Percentiles rank a stretch among this genome's conserved stretches.
These are phyloP conservation scores for Aspergillus nidulans DNA, from an alignment of 495 filamentous ascomycete genomes.

Conservation along the genomic window DNA sequence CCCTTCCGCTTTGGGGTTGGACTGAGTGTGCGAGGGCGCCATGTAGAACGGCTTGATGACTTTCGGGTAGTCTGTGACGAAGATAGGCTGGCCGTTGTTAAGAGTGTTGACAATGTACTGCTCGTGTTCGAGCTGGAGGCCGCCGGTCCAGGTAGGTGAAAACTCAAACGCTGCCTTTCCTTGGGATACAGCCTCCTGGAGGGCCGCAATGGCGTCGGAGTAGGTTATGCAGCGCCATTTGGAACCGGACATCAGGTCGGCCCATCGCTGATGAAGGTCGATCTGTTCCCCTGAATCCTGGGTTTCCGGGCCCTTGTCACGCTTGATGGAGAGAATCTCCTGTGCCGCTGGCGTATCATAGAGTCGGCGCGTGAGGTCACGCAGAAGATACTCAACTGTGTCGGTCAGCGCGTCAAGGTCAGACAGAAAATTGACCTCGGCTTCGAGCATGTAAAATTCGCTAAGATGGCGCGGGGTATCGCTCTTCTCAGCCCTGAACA, in stretches of 20 bases:
- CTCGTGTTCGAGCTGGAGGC: conserved; percentile 89
- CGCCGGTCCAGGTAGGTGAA: conserved; percentile 63
- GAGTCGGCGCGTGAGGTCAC: conserved; percentile 52
- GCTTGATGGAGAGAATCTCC: conserved; percentile 55
- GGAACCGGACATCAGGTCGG: conserved; percentile 51
- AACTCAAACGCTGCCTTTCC: conserved; percentile 56
- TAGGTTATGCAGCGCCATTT: conserved; percentile 86
- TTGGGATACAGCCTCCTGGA: conserved; percentile 55
- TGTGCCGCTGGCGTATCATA: conserved; percentile 53
- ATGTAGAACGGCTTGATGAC: conserved; percentile 95
- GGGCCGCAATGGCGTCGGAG: conserved; percentile 63
- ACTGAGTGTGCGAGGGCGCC: conserved; percentile 51
- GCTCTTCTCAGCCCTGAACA: conserved; percentile 90
- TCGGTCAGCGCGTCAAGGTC: conserved; percentile 66
- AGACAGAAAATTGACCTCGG: conserved; percentile 74
- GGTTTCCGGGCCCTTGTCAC: conserved; percentile 26
- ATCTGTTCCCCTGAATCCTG: conserved; percentile 29
- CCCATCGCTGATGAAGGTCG: conserved; percentile 65
- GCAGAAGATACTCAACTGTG: conserved; percentile 72
- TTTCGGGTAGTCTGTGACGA: conserved; percentile 88
- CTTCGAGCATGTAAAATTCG: conserved; percentile 99
- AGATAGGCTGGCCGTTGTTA: conserved; percentile 69
- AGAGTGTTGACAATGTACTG: conserved; percentile 74
- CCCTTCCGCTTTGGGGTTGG: not conserved
- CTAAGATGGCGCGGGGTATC: conserved; percentile 92